phyloP scores from a whole-genome alignment of 164 flowering plant species.

The Chimonanthus salicifolius region DNA sequence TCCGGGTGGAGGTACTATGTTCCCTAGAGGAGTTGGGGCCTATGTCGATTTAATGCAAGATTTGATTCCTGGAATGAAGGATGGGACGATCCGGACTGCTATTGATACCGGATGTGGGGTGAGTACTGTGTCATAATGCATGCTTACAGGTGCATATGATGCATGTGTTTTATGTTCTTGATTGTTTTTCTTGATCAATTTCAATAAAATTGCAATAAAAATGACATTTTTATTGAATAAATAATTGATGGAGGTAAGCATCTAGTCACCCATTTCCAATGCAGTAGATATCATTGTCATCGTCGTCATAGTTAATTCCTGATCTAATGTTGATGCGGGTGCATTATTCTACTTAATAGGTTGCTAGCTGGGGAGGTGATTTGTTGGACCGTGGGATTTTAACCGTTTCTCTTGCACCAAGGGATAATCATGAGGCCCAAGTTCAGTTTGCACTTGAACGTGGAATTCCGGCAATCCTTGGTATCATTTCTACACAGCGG shows the following conservation, averaged over 20 bases:
- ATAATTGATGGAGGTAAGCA: neutral
- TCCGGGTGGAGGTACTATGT: constrained; percentile 99
- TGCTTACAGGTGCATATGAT: neutral
- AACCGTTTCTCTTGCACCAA: constrained; percentile 94
- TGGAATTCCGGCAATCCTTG: constrained; percentile 97
- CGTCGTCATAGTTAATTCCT: neutral
- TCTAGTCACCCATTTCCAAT: neutral
- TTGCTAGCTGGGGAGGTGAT: constrained; percentile 99
- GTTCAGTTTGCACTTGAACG: constrained; percentile 98
- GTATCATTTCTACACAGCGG: constrained; percentile 90
- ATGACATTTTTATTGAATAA: neutral
- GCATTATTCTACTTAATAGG: constrained; percentile 33
- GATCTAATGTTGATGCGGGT: neutral
- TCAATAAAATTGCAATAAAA: neutral
- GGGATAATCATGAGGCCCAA: constrained; percentile 99
- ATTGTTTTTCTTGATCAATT: neutral
- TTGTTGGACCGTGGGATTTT: constrained; percentile 80
- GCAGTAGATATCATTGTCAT: neutral
- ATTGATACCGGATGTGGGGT: constrained; percentile 99
- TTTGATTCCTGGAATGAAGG: constrained; percentile 89
- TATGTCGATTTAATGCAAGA: constrained; percentile 90
- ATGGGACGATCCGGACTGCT: constrained; percentile 87
- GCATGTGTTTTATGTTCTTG: neutral
- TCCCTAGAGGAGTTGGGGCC: constrained; percentile 80
- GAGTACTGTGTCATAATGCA: constrained; percentile 21